Conservation (phyloP, 441 rosid species). For the Gossypium gossypioides region DNA sequence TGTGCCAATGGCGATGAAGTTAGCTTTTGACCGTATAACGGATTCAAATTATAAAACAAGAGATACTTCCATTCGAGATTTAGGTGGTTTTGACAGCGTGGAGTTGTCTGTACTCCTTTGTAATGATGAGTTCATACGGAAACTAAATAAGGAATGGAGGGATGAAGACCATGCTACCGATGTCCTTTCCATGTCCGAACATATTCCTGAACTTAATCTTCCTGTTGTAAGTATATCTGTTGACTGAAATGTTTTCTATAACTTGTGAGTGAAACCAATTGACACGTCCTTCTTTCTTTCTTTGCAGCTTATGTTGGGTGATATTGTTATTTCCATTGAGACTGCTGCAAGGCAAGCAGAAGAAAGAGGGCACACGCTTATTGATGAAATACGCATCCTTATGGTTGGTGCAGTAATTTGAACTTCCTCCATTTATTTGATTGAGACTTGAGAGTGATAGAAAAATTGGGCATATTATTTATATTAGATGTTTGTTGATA, state of each 20-base stretch:
- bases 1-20: conserved; percentile 75
- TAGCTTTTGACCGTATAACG: conserved; percentile 56
- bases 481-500: background rate
- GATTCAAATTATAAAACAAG: conserved; percentile 57
- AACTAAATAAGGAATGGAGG: conserved; percentile 88
- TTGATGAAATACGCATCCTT: conserved; percentile 83
- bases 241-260: background rate
- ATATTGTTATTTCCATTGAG: conserved; percentile 80
- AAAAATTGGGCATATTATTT: background rate
- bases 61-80: conserved; percentile 50
- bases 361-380: conserved; percentile 75
- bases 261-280: conserved; percentile 2
- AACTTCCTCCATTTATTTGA: conserved; percentile 9
- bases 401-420: conserved; percentile 42
- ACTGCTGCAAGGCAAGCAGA: conserved; percentile 84
- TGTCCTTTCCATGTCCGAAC: conserved; percentile 90
- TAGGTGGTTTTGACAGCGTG: conserved; percentile 59
- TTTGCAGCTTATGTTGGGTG: conserved; percentile 88
- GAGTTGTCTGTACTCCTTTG: conserved; percentile 81
- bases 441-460: background rate
- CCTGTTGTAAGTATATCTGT: conserved; percentile 44
- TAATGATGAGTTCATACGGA: conserved; percentile 63
- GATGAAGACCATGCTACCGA: conserved; percentile 88
- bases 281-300: background rate
- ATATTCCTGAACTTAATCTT: conserved; percentile 60